Base-by-base conservation (phyloP, 2,329 filamentous ascomycete genomes). In the Trichoderma endophyticum region DNA sequence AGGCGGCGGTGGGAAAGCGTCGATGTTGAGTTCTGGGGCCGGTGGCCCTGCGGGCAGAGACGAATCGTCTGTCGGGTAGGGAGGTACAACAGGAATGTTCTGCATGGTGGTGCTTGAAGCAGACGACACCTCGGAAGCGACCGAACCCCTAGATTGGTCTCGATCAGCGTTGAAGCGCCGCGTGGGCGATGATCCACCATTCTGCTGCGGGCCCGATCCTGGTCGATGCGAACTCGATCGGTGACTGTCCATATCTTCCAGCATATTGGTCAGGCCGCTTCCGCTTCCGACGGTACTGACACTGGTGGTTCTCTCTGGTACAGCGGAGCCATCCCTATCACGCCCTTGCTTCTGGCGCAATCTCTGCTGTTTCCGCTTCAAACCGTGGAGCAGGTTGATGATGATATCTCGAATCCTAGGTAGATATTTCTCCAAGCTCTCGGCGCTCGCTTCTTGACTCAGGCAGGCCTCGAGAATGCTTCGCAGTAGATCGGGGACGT, bases 321-420 rank as follows among this genome's bases (percentile, higher is more conserved):
- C 78, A 6, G 79, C 81, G 3, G 62, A 69, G 43, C 66, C 51
- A 14, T 86, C 86, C 70, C 84, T 86, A 12, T 91, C 89, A 71
- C 70, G 84, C 4, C 84, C 81, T 75, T 90, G 88, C 74, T 88
- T 90, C 77, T 91, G 89, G 32, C 90, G 85, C 77, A 99, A 83
- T 77, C 94, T 93, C 79, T 97, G 95, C 80, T 99, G 96, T 81
- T 99, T 99, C 82, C 95, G 92, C 85, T 99, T 99, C 74, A 99
- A 84, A 3, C 96, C 96, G 80, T 99, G 96, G 9, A 99, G 88
- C 34, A 99, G 86, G 80, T 97, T 98, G 82, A 99, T 98, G 79
- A 99, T 99, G 78, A 99, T 99, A 81, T 99, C 96, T 77, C 96
- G 91, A 81, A 99, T 99, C 72, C 93, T 90, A 1, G 96, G 96